A percentile compares a stretch with the other conserved stretches of the same genome.
phyloP scores from a whole-genome alignment of 495 filamentous ascomycete species.

The Penicillium turbatum region DNA sequence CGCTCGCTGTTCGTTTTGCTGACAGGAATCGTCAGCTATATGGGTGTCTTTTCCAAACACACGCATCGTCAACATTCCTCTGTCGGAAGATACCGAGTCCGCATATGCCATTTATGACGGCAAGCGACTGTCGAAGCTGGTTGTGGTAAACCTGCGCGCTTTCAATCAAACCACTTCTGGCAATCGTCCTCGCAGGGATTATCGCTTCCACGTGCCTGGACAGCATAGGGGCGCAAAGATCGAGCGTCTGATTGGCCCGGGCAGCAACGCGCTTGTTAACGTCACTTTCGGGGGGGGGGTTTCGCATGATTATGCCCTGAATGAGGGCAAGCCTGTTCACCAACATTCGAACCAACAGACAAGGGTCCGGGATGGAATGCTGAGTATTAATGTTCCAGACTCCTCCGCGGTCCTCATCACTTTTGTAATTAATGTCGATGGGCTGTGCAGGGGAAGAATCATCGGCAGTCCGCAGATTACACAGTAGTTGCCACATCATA shows the following conservation, averaged over 20 bases:
- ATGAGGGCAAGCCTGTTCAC: slow-evolving; percentile 10
- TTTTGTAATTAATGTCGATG: slow-evolving; percentile 3
- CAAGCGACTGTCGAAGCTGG: slow-evolving; percentile 4
- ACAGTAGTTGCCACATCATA: too few species aligned
- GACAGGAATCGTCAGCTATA: too few species aligned
- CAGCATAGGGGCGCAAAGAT: background rate
- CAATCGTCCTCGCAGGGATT: background rate
- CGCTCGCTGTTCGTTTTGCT: too few species aligned
- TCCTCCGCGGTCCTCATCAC: slow-evolving; percentile 14
- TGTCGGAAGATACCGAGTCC: slow-evolving; percentile 10
- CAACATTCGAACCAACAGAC: slow-evolving; percentile 2
- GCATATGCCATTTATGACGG: slow-evolving; percentile 15
- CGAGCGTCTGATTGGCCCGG: slow-evolving; percentile 11
- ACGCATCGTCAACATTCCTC: slow-evolving; percentile 14
- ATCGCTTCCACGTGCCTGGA: too few species aligned
- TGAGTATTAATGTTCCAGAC: slow-evolving; percentile 9
- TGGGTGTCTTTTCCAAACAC: slow-evolving; percentile 16
- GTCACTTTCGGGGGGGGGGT: slow-evolving; percentile 16
- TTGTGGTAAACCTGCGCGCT: slow-evolving; percentile 10
- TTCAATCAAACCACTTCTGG: slow-evolving; percentile 6
- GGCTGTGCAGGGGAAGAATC: background rate
- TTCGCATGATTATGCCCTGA: slow-evolving; percentile 13
- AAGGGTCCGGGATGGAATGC: background rate
- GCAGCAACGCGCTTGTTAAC: slow-evolving; percentile 8
- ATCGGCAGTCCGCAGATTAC: background rate